Evolutionary conservation across 176 grass and related monocot genomes (phyloP), one percentile per base, ranked within the genome.

Genomic region (Juncus effusus): DNA sequence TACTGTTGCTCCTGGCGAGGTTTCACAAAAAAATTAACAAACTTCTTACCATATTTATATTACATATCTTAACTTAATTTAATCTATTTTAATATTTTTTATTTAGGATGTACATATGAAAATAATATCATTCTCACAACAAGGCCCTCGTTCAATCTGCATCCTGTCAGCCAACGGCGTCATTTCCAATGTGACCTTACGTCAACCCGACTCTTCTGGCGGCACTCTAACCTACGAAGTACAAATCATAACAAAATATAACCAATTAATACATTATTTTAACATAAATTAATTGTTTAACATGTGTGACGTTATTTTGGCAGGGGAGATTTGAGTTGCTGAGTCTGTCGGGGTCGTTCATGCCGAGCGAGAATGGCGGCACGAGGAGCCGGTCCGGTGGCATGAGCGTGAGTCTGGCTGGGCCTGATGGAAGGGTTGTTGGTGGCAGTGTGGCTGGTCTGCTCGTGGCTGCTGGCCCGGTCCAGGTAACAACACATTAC

Each of bases 171-270:
- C 87, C 55, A 91, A 96, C 35, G 92, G 92, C 47, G 73, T 85
- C 19, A 87, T 96, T 87, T 88, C 92, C 19, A 96, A 83, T 39
- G 87, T 96, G 68, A 96, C 87, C 37, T 87, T 96, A 64, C 79
- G 82, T 45, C 92, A 96, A 49, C 87, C 87, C 36, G 92, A 96
- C 79, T 96, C 92, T 5, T 91, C 85, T 71, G 92, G 92, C 58
- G 92, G 92, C 60, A 96, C 92, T 42, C 78, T 96, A 63, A 96
- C 92, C 74, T 96, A 96, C 4, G 92, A 96, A 84, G 92, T 96
- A 81, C 61, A 35, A 51, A 38, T 42, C 44, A 3, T 80, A 40
- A 61, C 7, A n/a, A 6, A 50, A 3, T 7, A 51, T 39, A 59
- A 12, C 51, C 10, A 15, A 59, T 5, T 59, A 15, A 4, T 35